Base-by-base conservation (phyloP, 768 basidiomycete genomes). In the Naganishia onofrii region DNA sequence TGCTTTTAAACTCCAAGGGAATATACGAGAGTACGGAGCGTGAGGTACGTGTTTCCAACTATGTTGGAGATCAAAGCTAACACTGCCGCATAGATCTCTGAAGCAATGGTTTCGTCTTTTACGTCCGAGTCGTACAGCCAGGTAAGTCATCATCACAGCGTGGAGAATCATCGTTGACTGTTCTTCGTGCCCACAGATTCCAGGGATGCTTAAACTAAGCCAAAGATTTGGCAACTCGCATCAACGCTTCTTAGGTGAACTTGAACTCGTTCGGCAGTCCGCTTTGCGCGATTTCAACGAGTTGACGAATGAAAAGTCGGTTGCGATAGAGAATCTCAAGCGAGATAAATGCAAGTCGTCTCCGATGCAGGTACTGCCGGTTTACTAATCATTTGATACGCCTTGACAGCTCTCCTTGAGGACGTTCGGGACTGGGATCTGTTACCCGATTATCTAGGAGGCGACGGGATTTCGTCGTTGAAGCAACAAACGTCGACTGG, bases 391-490 rank as follows among this genome's bases (percentile, higher is more conserved):
- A 28, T 13, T 26, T 1, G 36, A n/a, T n/a, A 26, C 51, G n/a
- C 21, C 17, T 67, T 52, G 28, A 32, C 38, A 48, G 44, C 56
- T 21, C 26, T 19, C 23, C 19, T 68, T 12, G 58, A 72, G 26
- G 69, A 70, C 64, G 44, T 72, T 23, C 57, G 71, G 1, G 71
- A 72, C 29, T 72, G 71, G 71, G 71, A 72, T 55, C 60, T 72
- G 7, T 66, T 68, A 32, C 71, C 71, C 4, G 71, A 72, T 58
- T 72, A 54, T 48, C 28, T 60, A 2, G 28, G 58, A 26, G 57
- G 51, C 21, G 29, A 53, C 10, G n/a, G 26, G 3, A 15, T 19
- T 8, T 46, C 29, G 46, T 29, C 26, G 9, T 26, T 69, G 29
- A 53, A 46, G 29, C 23, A 58, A 21, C 44, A 51, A 57, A 69